A percentile compares a stretch with the other conserved stretches of the same genome.
Evolutionary conservation across 805 yeast species (phyloP).

Genomic region (Allodekkera sacchari): DNA sequence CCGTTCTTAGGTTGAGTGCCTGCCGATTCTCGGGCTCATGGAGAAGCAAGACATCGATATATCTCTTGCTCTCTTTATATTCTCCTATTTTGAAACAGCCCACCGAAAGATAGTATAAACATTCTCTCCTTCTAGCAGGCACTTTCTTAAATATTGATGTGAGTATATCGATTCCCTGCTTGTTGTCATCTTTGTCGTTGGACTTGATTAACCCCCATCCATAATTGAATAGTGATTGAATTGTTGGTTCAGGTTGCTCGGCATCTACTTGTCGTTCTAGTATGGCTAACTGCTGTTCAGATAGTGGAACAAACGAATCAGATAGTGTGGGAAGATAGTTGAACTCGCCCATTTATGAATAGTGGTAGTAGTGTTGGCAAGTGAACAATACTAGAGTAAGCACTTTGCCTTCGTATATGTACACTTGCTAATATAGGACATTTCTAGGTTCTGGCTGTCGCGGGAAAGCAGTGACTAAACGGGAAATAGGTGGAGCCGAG

Average conservation of each 20-base stretch:
- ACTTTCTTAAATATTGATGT: slow-evolving; percentile 65
- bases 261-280: slow-evolving; percentile 68
- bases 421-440: no score
- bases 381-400: no score
- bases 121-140: slow-evolving; percentile 80
- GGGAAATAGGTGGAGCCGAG: no score
- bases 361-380: no score
- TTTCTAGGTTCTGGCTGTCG: no score
- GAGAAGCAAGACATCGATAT: slow-evolving; percentile 65
- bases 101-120: slow-evolving; percentile 76
- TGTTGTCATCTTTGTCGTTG: slow-evolving; percentile 49
- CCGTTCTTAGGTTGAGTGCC: slow-evolving; percentile 59
- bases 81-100: slow-evolving; percentile 89
- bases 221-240: slow-evolving; percentile 84
- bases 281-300: slow-evolving; percentile 67
- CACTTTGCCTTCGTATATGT: no score
- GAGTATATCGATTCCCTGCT: slow-evolving; percentile 71
- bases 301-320: slow-evolving; percentile 39
- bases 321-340: slow-evolving; percentile 22
- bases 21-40: slow-evolving; percentile 84
- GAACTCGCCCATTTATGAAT: slow-evolving; percentile 17
- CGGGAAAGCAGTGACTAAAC: no score
- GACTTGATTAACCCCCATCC: slow-evolving; percentile 95
- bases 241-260: slow-evolving; percentile 72
- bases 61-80: slow-evolving; percentile 75